Conservation (phyloP, 2,329 filamentous ascomycete species). For the Cladosporium halotolerans region DNA sequence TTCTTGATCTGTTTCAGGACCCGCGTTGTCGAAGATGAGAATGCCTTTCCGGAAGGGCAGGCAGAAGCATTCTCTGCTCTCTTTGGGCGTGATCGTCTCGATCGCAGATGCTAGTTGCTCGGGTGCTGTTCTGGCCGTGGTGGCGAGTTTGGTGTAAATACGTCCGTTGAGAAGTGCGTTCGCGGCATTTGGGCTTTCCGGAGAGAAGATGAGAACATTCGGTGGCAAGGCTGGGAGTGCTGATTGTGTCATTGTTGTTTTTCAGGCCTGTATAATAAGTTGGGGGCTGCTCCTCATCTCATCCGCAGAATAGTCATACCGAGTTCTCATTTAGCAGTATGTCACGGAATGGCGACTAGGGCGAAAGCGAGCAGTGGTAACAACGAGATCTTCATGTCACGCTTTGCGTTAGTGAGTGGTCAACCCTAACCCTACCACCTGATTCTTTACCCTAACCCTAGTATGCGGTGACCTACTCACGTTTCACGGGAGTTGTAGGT, state of each 20-base stretch:
- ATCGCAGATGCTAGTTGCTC: not conserved
- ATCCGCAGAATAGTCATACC: too few relatives aligned
- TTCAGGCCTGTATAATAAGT: too few relatives aligned
- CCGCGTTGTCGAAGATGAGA: constrained; percentile 1
- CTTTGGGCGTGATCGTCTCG: not conserved
- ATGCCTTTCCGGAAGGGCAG: constrained; percentile 6
- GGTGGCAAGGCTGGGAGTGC: not conserved
- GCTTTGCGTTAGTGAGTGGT: too few relatives aligned
- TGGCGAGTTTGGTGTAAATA: constrained; percentile 1
- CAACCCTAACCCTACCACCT: too few relatives aligned
- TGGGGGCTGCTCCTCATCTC: too few relatives aligned
- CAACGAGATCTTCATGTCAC: too few relatives aligned
- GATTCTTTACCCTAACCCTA: too few relatives aligned
- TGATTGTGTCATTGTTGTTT: not conserved
- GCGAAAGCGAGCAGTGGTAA: too few relatives aligned
- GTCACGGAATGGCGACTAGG: too few relatives aligned
- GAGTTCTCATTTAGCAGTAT: too few relatives aligned
- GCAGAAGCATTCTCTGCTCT: not conserved
- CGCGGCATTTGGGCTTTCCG: not conserved
- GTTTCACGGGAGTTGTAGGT: too few relatives aligned
- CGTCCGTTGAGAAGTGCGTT: not conserved
- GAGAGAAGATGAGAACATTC: constrained; percentile 6
- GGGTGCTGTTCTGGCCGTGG: not conserved
- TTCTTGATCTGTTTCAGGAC: not conserved
- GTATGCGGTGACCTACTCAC: too few relatives aligned